These are phyloP conservation scores for Podila epigama DNA, from an alignment of 192 early-diverging fungal species.

Conservation along the genomic window DNA sequence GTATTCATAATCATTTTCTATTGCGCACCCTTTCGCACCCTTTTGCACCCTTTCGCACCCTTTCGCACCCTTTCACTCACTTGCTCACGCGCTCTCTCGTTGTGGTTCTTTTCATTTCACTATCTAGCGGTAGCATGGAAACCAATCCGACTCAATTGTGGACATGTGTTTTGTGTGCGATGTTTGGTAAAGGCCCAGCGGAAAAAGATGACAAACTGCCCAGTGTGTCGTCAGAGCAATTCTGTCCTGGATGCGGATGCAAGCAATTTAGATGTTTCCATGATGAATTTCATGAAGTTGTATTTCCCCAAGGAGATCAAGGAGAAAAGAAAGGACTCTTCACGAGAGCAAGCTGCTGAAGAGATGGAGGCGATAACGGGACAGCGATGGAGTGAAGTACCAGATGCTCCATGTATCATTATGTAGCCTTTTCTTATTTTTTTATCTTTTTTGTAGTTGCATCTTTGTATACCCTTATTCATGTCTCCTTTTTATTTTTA, in stretches of 20 bases:
- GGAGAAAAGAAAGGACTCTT: slow-evolving; percentile 70
- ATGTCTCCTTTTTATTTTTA: no score
- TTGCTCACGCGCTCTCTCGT: neutral
- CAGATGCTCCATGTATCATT: slow-evolving; percentile 21
- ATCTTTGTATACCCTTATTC: neutral
- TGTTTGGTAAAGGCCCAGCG: slow-evolving; percentile 80
- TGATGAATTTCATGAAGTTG: slow-evolving; percentile 76
- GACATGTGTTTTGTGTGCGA: slow-evolving; percentile 81
- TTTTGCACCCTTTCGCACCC: slow-evolving; percentile 8
- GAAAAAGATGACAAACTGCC: slow-evolving; percentile 71
- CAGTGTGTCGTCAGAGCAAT: slow-evolving; percentile 70
- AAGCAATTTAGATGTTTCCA: slow-evolving; percentile 65
- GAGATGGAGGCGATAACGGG: slow-evolving; percentile 65
- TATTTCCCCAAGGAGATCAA: slow-evolving; percentile 85
- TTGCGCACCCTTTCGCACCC: no score
- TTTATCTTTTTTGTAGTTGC: neutral
- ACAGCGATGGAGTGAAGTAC: slow-evolving; percentile 37
- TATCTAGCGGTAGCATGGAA: slow-evolving; percentile 71
- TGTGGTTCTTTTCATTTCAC: neutral
- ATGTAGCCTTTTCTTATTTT: slow-evolving; percentile 19
- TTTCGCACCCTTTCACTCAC: neutral
- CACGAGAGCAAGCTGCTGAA: slow-evolving; percentile 68
- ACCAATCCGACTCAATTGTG: slow-evolving; percentile 78
- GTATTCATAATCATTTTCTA: no score
- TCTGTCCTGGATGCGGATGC: slow-evolving; percentile 69